phyloP scores from a whole-genome alignment of 768 basidiomycete genomes.

The Floccularia luteovirens region DNA sequence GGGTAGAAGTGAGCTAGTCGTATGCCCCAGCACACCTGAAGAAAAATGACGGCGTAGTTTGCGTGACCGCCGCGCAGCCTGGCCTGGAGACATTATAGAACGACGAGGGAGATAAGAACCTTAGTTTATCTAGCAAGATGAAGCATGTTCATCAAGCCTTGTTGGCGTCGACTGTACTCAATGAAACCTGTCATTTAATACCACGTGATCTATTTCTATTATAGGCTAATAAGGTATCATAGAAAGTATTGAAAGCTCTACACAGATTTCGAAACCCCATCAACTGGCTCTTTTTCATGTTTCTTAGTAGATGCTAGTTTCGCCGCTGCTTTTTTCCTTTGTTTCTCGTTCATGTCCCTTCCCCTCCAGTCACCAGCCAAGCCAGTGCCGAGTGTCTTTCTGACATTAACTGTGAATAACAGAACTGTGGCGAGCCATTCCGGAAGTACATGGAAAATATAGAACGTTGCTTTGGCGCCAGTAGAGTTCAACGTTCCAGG shows the following conservation, averaged over 20 bases:
- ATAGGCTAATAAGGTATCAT: no score
- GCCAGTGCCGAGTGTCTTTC: slow-evolving; percentile 12
- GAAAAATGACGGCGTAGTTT: slow-evolving; percentile 26
- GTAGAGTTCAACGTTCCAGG: slow-evolving; percentile 18
- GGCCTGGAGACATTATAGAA: no score
- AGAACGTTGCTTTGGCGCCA: slow-evolving; percentile 19
- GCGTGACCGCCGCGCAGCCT: slow-evolving; percentile 18
- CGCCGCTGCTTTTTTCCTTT: not conserved
- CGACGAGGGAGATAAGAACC: not conserved
- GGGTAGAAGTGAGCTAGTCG: slow-evolving; percentile 16
- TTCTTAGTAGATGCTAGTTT: not conserved
- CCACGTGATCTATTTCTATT: no score
- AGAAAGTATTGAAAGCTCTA: no score
- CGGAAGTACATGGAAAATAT: slow-evolving; percentile 23
- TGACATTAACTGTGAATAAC: slow-evolving; percentile 14
- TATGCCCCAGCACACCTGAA: slow-evolving; percentile 15
- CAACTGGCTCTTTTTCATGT: not conserved
- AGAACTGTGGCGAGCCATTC: slow-evolving; percentile 18
- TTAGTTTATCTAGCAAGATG: not conserved
- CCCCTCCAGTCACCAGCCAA: slow-evolving; percentile 12
- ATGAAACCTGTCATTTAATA: no score
- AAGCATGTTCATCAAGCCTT: not conserved
- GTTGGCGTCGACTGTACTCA: no score
- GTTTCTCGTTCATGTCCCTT: not conserved
- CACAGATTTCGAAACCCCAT: no score